Evolutionary conservation across 202 grass and related monocot genomes (phyloP).

Genomic region (Cymbopogon flexuosus): DNA sequence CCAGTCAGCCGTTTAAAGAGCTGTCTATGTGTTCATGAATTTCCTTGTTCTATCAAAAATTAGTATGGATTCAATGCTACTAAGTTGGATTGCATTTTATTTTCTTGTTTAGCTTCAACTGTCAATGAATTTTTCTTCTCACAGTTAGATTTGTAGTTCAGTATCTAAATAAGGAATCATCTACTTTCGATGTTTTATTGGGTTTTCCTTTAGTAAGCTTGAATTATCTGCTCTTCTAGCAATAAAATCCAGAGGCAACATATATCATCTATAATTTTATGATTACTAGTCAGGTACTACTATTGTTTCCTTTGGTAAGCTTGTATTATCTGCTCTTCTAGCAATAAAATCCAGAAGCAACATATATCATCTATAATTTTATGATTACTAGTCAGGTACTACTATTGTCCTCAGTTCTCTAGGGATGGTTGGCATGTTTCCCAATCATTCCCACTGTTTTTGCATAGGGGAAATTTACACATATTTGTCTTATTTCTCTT

Average conservation of each 20-base stretch:
- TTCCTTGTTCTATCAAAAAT: neutral
- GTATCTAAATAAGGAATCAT: neutral
- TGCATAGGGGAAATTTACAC: neutral
- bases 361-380: neutral
- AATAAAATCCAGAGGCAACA: neutral
- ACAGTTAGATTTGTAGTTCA: neutral
- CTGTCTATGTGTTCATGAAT: neutral
- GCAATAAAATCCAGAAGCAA: neutral
- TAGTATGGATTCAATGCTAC: neutral
- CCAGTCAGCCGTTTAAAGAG: neutral
- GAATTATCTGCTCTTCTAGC: neutral
- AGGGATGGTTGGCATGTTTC: slow-evolving; percentile 1
- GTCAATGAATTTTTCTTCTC: neutral
- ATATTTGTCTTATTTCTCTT: neutral
- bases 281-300: neutral
- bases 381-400: neutral
- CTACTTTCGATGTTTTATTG: neutral
- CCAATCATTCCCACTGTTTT: neutral
- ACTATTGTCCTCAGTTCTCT: neutral
- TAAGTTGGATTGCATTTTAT: neutral
- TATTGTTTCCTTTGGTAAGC: neutral
- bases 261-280: neutral
- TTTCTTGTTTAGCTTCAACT: neutral
- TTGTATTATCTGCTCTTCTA: neutral
- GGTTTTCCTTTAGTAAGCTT: neutral